These are phyloP conservation scores for Plasmodium cynomolgi DNA, from an alignment of 169 alveolate species.

Conservation along the genomic window DNA sequence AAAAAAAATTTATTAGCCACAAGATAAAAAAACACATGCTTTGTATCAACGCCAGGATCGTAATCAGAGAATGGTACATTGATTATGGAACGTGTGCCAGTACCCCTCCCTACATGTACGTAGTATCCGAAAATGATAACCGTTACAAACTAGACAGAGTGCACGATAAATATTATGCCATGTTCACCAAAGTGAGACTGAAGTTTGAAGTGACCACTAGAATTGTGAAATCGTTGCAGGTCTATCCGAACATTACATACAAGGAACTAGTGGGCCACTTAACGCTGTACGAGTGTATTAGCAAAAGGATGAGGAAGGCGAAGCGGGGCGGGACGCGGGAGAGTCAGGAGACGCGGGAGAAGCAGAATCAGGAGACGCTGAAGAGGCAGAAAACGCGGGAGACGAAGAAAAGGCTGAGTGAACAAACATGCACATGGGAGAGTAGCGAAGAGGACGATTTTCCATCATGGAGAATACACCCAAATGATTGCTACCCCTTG, in stretches of 20 bases:
- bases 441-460: background rate
- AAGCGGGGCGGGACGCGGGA: background rate
- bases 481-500: background rate
- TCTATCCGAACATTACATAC: slow-evolving; percentile 3
- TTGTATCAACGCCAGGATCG: slow-evolving; percentile 12
- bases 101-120: slow-evolving; percentile 23
- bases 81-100: slow-evolving; percentile 24
- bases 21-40: slow-evolving; percentile 25
- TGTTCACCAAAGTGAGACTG: slow-evolving; percentile 10
- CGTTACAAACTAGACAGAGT: slow-evolving; percentile 15
- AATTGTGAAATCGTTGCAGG: slow-evolving; percentile 15
- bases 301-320: background rate
- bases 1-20: slow-evolving; percentile 14
- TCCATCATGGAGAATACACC: background rate
- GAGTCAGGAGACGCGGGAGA: background rate
- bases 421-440: background rate
- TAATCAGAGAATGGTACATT: slow-evolving; percentile 37
- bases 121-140: slow-evolving; percentile 9
- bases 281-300: slow-evolving; percentile 10
- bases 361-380: no score
- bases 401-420: background rate
- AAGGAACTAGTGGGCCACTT: background rate
- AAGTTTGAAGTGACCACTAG: slow-evolving; percentile 43
- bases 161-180: background rate
- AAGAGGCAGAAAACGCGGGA: background rate